Base-by-base conservation (phyloP, 768 basidiomycete species). In the Tremella mesenterica region DNA sequence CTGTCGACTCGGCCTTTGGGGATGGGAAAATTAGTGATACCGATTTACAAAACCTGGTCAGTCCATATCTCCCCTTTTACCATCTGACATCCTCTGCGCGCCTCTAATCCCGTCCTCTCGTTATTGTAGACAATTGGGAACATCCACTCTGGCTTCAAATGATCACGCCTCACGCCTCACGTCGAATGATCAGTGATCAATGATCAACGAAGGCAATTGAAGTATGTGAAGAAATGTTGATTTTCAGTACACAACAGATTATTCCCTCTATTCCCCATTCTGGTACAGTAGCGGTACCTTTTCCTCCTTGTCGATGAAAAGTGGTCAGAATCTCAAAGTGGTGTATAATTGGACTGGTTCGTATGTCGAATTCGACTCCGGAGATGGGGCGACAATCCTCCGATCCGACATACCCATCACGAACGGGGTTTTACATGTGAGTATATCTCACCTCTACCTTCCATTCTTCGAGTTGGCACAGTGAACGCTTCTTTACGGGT, bases 341-440 rank as follows among this genome's bases (percentile, higher is more conserved):
- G 20, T 31, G 6, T 29, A 44, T 18, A 56, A 60, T 23, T n/a
- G 26, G 13, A 28, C 46, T 18, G 57, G 60, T 44, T 25, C 48
- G 20, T 48, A 41, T 53, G 50, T 63, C 29, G 26, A 50, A 2
- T 33, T 64, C 20, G 38, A n/a, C 38, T 41, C 38, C 8, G 38
- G n/a, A 8, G 27, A 16, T 27, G 57, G 61, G 1, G 60, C 67
- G 2, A 59, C 49, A 27, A 60, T 69, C 27, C 26, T 69, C 6
- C 31, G 60, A 29, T 56, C 58, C 25, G 67, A 69, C 45, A 58
- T 69, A 5, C 46, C 54, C 20, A 44, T 69, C 14, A 50, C 61
- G 48, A 69, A 69, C 33, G 67, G 67, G 4, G 67, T 69, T 21
- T 45, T 69, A 50, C 67, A 69, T 50, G 67, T 69, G 45, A 63